Conservation (phyloP, 768 basidiomycete genomes). For the Mycena maculata region DNA sequence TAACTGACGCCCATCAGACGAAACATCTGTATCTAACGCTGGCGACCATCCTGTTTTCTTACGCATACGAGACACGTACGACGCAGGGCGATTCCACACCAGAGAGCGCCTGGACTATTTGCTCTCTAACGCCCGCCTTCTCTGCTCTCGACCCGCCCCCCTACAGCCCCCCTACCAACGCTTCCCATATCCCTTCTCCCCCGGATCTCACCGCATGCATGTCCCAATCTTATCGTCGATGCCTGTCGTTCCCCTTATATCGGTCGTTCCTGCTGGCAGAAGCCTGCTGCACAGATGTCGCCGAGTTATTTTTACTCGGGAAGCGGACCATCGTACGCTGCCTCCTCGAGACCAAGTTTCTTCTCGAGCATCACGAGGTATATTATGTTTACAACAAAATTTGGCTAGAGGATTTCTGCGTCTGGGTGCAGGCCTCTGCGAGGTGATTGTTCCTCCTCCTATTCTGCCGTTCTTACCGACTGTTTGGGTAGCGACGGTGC, state of each 20-base stretch:
- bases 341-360: conserved; percentile 76
- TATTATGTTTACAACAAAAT: conserved; percentile 92
- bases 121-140: conserved; percentile 77
- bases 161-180: conserved; percentile 45
- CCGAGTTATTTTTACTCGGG: conserved; percentile 65
- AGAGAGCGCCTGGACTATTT: conserved; percentile 91
- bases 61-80: conserved; percentile 83
- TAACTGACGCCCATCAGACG: conserved; percentile 65
- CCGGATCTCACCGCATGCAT: conserved; percentile 65
- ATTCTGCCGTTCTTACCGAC: not conserved
- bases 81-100: conserved; percentile 84
- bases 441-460: conserved; percentile 58
- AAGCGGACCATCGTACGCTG: conserved; percentile 72
- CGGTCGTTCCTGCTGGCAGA: conserved; percentile 83
- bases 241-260: conserved; percentile 81
- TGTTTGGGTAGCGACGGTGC: conserved; percentile 68
- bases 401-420: conserved; percentile 87
- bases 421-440: conserved; percentile 81
- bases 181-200: conserved; percentile 48
- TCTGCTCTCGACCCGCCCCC: conserved; percentile 83
- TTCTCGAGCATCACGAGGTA: conserved; percentile 84
- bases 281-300: conserved; percentile 73
- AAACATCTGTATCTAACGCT: conserved; percentile 76
- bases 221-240: conserved; percentile 76
- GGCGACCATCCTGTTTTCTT: conserved; percentile 79